phyloP scores from a whole-genome alignment of 2,329 filamentous ascomycete genomes.

The Pseudogymnoascus sp. region DNA sequence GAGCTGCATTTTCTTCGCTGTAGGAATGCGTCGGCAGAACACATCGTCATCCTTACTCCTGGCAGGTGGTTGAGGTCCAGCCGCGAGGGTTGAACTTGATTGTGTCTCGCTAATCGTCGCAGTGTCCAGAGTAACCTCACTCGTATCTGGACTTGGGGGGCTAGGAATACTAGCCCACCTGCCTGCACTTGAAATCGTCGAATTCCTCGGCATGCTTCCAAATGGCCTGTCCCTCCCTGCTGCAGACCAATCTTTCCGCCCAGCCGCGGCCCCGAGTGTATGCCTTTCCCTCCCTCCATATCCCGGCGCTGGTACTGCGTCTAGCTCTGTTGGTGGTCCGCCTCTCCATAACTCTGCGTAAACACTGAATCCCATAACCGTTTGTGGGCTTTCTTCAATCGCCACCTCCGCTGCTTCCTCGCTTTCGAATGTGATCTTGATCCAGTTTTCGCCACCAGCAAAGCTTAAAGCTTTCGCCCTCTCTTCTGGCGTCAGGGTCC shows the following conservation, averaged over 20 bases:
- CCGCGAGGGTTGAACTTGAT: slow-evolving; percentile 27
- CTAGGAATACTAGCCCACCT: not conserved
- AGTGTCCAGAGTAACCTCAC: slow-evolving; percentile 48
- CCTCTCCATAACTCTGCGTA: slow-evolving; percentile 66
- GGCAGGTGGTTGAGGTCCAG: slow-evolving; percentile 14
- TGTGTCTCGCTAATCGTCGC: slow-evolving; percentile 37
- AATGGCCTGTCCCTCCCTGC: slow-evolving; percentile 1
- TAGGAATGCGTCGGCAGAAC: slow-evolving; percentile 59
- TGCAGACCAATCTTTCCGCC: slow-evolving; percentile 1
- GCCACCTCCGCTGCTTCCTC: slow-evolving; percentile 64
- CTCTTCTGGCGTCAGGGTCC: slow-evolving; percentile 63
- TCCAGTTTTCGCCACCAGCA: slow-evolving; percentile 84
- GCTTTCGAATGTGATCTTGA: slow-evolving; percentile 77
- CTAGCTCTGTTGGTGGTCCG: slow-evolving; percentile 57
- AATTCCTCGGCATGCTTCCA: slow-evolving; percentile 6
- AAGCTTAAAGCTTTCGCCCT: slow-evolving; percentile 74
- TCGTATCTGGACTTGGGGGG: not conserved
- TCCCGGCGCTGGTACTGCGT: slow-evolving; percentile 44
- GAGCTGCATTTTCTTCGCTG: slow-evolving; percentile 58
- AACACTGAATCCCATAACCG: slow-evolving; percentile 63
- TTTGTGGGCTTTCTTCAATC: slow-evolving; percentile 63
- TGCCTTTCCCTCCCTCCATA: not conserved
- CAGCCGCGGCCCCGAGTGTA: not conserved
- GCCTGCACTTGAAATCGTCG: not conserved
- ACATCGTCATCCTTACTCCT: slow-evolving; percentile 34